phyloP scores from a whole-genome alignment of 768 basidiomycete genomes.

The Phanerochaete carnosa region DNA sequence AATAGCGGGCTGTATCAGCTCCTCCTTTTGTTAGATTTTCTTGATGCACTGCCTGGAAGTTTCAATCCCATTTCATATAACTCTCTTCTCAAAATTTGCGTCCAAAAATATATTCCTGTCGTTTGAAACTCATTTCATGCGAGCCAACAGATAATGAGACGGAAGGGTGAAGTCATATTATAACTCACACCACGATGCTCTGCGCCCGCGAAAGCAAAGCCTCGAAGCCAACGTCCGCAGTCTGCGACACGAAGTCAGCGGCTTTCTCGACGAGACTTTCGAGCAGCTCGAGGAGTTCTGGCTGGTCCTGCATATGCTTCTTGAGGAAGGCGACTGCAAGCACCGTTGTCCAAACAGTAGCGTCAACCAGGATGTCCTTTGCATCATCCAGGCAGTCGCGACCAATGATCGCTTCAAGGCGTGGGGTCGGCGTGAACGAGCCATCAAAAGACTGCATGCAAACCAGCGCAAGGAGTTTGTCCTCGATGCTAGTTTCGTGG shows the following conservation, averaged over 20 bases:
- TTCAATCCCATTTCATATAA: too few species aligned
- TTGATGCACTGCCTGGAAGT: too few species aligned
- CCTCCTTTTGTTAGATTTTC: too few species aligned
- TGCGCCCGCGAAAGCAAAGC: neutral
- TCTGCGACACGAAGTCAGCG: neutral
- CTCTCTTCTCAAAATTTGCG: too few species aligned
- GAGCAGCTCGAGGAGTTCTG: slow-evolving; percentile 35
- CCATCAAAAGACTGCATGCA: slow-evolving; percentile 44
- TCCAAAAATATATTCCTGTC: too few species aligned
- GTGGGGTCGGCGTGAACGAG: slow-evolving; percentile 35
- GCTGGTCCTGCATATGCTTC: slow-evolving; percentile 34
- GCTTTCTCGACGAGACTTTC: slow-evolving; percentile 39
- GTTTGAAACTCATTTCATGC: too few species aligned
- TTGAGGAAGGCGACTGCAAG: slow-evolving; percentile 46
- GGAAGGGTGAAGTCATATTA: too few species aligned
- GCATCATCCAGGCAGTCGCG: slow-evolving; percentile 17
- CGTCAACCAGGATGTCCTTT: neutral
- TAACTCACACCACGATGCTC: neutral
- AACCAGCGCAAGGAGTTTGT: slow-evolving; percentile 24
- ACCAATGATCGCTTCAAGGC: slow-evolving; percentile 36
- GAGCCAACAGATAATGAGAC: too few species aligned
- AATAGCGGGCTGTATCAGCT: too few species aligned
- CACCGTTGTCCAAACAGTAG: slow-evolving; percentile 47
- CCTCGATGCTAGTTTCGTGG: too few species aligned
- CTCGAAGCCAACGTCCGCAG: neutral